Evolutionary conservation across 2,329 filamentous ascomycete genomes (phyloP).

Genomic region (Waltergamsia citrina): DNA sequence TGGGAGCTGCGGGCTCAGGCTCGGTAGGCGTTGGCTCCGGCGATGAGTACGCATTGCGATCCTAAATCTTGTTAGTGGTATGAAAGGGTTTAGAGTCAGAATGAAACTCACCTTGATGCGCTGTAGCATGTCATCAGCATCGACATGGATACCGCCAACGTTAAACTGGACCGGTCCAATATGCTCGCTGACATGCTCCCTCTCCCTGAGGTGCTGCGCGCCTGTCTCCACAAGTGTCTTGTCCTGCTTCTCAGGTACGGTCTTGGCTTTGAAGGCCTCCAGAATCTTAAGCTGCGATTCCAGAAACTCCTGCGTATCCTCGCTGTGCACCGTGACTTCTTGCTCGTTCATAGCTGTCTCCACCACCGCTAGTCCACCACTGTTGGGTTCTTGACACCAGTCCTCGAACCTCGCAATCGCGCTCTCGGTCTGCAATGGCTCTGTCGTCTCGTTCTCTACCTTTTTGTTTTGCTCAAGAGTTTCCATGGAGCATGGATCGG

Average conservation of each 20-base stretch:
- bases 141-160: conserved; percentile 93
- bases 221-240: background rate
- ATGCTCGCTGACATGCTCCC: conserved; percentile 58
- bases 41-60: conserved; percentile 45
- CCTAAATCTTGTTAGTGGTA: conserved; percentile 23
- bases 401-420: conserved; percentile 70
- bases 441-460: conserved; percentile 9
- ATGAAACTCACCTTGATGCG: conserved; percentile 60
- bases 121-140: conserved; percentile 88
- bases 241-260: conserved; percentile 12
- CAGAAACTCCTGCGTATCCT: conserved; percentile 71
- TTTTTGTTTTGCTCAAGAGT: conserved; percentile 11
- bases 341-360: conserved; percentile 27
- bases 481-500: conserved; percentile 11
- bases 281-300: conserved; percentile 65
- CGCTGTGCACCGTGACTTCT: conserved; percentile 23
- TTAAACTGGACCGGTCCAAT: conserved; percentile 96
- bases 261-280: conserved; percentile 51
- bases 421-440: conserved; percentile 19
- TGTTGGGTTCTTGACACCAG: conserved; percentile 66
- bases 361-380: conserved; percentile 38
- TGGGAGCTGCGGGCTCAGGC: conserved; percentile 24
- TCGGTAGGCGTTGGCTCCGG: conserved; percentile 30
- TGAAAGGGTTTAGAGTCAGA: background rate
- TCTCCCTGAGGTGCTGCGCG: conserved; percentile 15